Evolutionary conservation across 108 stramenopile genomes (phyloP), one percentile per base, ranked within the genome.

Genomic region (Cyclotella distinguenda): DNA sequence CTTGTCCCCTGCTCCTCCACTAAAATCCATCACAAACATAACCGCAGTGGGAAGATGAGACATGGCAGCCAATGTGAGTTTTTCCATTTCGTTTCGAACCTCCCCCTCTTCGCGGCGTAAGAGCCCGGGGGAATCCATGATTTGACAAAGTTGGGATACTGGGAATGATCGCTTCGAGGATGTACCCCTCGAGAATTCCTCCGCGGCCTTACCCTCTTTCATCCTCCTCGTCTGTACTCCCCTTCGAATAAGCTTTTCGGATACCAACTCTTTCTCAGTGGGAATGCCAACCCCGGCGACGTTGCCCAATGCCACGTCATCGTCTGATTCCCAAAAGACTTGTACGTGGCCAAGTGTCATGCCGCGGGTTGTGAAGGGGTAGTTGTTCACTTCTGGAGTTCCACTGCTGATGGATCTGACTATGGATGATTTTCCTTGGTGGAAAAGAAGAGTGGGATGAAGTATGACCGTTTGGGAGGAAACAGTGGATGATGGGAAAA

Each of bases 361-460:
- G 25, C 95, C 96, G 10, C 96, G 77, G 6, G 97, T 98, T 23
- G 97, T 98, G 79, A 98, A 98, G 0, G 96, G 95, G 72, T 98
- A 98, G 65, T 95, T 94, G 85, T 91, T 95, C 0, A 98, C 95
- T 77, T 96, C 97, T 3, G 97, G 97, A 6, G 91, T 95, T 19
- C 91, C 96, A 18, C 91, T 89, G 10, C 90, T 90, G 22, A 98
- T 89, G 4, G 68, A 79, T 44, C 96, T 70, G 2, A 98, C 95
- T 33, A 98, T 94, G 25, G 85, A 86, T 15, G 88, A 90, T 69
- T 96, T 98, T 52, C 65, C 65, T 64, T 16, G 23, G 21, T n/a
- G n/a, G n/a, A n/a, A n/a, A n/a, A n/a, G n/a, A n/a, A n/a, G n/a
- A n/a, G n/a, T n/a, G n/a, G n/a, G n/a, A n/a, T n/a, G n/a, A n/a